Evolutionary conservation across 257 asterid genomes (phyloP).

Genomic region (Solanum lignicaule): DNA sequence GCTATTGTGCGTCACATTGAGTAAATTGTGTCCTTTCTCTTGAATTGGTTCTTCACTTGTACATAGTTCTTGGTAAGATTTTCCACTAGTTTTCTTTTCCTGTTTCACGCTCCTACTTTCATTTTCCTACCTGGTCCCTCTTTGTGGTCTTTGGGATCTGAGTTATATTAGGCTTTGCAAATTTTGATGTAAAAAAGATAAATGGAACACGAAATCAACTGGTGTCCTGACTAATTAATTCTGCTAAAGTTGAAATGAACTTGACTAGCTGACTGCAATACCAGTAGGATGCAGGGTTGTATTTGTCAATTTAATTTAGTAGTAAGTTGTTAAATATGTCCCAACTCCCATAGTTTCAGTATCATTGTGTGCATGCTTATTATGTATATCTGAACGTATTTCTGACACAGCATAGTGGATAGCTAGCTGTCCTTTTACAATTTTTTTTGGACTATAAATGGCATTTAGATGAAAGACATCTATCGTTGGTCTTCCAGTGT

Average conservation of each 20-base stretch:
- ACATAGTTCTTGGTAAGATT: neutral
- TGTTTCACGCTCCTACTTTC: neutral
- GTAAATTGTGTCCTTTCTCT: neutral
- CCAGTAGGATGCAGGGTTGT: neutral
- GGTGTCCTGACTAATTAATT: neutral
- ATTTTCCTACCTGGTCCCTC: neutral
- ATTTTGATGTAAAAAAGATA: neutral
- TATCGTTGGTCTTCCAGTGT: neutral
- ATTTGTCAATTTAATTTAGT: neutral
- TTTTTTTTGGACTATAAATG: neutral
- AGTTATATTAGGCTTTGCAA: neutral
- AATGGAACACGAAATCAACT: neutral
- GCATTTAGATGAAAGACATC: neutral
- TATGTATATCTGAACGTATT: neutral
- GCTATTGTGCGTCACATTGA: neutral
- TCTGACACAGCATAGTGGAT: neutral
- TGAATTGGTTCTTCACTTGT: neutral
- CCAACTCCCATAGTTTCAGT: neutral
- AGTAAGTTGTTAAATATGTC: neutral
- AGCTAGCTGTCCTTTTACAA: neutral
- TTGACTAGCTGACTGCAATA: neutral
- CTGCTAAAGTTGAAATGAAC: neutral
- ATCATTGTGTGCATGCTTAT: neutral
- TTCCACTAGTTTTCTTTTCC: neutral
- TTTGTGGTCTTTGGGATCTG: neutral